Conservation (phyloP, 2,329 filamentous ascomycete species). For the Ophiostoma quercus region DNA sequence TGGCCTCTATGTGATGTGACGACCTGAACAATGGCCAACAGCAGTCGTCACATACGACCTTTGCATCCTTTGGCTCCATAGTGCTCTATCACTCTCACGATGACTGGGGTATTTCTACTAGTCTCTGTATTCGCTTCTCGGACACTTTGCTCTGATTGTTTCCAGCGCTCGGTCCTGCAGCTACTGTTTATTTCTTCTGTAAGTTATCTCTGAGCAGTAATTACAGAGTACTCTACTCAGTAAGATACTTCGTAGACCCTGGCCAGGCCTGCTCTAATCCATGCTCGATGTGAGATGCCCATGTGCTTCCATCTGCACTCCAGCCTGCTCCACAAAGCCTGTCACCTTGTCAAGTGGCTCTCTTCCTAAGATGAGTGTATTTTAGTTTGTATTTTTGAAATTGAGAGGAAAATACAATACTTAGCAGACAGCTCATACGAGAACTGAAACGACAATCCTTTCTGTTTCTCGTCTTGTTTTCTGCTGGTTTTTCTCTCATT, state of each 20-base stretch:
- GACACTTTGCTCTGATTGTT: neutral
- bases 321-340: neutral
- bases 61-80: neutral
- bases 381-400: neutral
- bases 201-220: too few species aligned
- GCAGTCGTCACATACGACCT: neutral
- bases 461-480: neutral
- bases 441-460: neutral
- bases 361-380: neutral
- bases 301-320: neutral
- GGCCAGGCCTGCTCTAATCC: neutral
- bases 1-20: neutral
- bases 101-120: too few species aligned
- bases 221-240: too few species aligned
- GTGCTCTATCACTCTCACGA: too few species aligned
- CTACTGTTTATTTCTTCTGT: neutral
- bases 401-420: too few species aligned
- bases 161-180: neutral
- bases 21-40: neutral
- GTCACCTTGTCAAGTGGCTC: conserved; percentile 9
- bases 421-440: too few species aligned
- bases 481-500: neutral
- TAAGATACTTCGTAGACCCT: too few species aligned
- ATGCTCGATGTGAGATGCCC: neutral
- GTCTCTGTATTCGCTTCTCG: neutral